Evolutionary conservation across 2,329 filamentous ascomycete species (phyloP), one percentile per base, ranked within the genome.

Genomic region (Ophiostoma tasmaniense): DNA sequence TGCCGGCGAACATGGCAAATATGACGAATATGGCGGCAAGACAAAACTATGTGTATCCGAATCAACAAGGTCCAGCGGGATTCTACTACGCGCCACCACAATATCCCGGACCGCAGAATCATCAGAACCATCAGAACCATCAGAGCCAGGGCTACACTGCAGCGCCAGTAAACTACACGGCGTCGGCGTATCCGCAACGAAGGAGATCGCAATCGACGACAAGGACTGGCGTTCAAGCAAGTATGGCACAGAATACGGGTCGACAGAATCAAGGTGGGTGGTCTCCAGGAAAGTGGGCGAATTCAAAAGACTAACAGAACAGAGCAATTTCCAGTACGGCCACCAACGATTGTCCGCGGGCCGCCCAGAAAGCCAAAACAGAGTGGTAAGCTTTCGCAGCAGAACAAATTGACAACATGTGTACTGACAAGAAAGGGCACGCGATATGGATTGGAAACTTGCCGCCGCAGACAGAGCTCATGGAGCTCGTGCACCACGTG

Each of bases 371-470:
- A 86, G 71, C 84, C 87, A 70, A 82, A 83, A 70, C 86, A 89
- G 76, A 89, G 84, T 75, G 86, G 87, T 88, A 78, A 78, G 84
- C 10, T 25, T 28, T 4, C 33, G 20, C 22, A 39, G 25, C 64
- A 2, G 50, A 55, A 13, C 11, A 17, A 13, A 55, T 25, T 13
- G 11, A 55, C 20, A 3, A 28, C 20, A n/a, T 2, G 8, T n/a
- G 33, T 33, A 33, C 33, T 33, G 3, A 33, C 33, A 33, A 33
- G n/a, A 10, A 61, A 81, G 94, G 93, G 1, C 91, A 97, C 76
- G 94, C 94, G 0, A 88, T 98, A 25, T 98, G 95, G 94, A 92
- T 98, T 35, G 95, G 95, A 55, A 98, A 98, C 76, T 82, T 98
- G 0, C 93, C 94, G 3, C 90, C 92, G 0, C 90, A 92, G 66